Evolutionary conservation across 176 grass and related monocot genomes (phyloP).

Genomic region (Lolium multiflorum): DNA sequence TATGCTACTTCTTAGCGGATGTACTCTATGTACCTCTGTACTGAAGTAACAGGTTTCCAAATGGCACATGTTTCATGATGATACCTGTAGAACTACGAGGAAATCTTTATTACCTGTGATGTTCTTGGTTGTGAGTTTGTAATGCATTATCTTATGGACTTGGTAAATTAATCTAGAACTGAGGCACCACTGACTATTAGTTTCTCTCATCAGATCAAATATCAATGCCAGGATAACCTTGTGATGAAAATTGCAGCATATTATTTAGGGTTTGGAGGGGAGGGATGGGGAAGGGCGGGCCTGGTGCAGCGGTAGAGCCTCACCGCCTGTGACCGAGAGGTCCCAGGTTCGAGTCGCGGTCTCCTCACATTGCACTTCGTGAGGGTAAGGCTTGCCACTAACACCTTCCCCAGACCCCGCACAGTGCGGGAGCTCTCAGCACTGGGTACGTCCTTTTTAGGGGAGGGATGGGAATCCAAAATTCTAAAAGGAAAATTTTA

Average conservation of each 20-base stretch:
- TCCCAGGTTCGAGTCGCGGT: too few species aligned
- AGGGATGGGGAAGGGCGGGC: too few species aligned
- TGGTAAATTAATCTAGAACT: conserved; percentile 35
- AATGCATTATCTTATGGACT: conserved; percentile 1
- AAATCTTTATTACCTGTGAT: conserved; percentile 8
- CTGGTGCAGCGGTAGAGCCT: too few species aligned
- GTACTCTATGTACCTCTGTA: not conserved
- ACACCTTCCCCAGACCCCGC: too few species aligned
- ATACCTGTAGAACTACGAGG: not conserved
- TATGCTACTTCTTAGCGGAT: conserved; percentile 1
- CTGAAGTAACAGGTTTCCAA: conserved; percentile 3
- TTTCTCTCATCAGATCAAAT: conserved; percentile 23
- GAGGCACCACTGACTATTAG: conserved; percentile 20
- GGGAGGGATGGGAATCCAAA: not conserved
- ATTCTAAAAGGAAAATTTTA: not conserved
- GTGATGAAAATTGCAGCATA: not conserved
- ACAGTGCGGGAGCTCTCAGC: too few species aligned
- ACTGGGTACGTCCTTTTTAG: too few species aligned
- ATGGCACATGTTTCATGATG: conserved; percentile 28
- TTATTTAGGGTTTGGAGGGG: not conserved
- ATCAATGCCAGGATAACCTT: not conserved
- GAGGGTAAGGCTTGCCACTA: too few species aligned
- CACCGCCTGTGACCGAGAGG: too few species aligned
- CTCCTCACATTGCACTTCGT: too few species aligned
- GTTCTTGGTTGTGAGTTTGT: conserved; percentile 23